Evolutionary conservation across 1,139 yeast species (phyloP).

Genomic region (Cylindricascospora bacillispora): DNA sequence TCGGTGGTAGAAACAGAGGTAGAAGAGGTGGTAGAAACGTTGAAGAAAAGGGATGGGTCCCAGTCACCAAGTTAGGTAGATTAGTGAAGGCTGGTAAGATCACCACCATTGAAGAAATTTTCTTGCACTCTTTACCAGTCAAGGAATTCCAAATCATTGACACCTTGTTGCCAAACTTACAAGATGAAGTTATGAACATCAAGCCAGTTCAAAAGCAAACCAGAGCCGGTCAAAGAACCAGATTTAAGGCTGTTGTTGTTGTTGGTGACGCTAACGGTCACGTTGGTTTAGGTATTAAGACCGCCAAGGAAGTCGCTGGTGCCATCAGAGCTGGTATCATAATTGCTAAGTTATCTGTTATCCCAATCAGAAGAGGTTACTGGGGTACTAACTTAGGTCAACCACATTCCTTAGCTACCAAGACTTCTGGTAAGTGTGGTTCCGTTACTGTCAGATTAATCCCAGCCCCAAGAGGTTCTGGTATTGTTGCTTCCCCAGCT

Average conservation of each 20-base stretch:
- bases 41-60: conserved; percentile 99
- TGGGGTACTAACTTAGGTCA: conserved; percentile 99
- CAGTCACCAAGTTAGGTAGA: conserved; percentile 99
- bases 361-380: conserved; percentile 99
- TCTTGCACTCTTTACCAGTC: conserved; percentile 98
- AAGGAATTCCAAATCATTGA: conserved; percentile 99
- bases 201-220: conserved; percentile 99
- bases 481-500: conserved; percentile 99
- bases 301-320: conserved; percentile 99
- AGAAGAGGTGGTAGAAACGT: conserved; percentile 60
- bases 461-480: conserved; percentile 99
- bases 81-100: conserved; percentile 98
- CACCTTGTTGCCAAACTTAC: conserved; percentile 86
- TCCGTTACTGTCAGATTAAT: conserved; percentile 96
- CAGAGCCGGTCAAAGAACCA: conserved; percentile 99
- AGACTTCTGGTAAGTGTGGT: conserved; percentile 99
- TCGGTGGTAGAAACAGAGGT: conserved; percentile 58
- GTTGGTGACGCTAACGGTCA: conserved; percentile 99
- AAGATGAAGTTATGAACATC: conserved; percentile 99
- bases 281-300: conserved; percentile 99
- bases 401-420: conserved; percentile 97
- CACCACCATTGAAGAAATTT: conserved; percentile 93
- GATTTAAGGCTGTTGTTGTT: conserved; percentile 99
- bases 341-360: conserved; percentile 96
- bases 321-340: conserved; percentile 99